A percentile compares a stretch with the other conserved stretches of the same genome.
phyloP scores from a whole-genome alignment of 345 rosid species.

The Diplotaxis tenuifolia region DNA sequence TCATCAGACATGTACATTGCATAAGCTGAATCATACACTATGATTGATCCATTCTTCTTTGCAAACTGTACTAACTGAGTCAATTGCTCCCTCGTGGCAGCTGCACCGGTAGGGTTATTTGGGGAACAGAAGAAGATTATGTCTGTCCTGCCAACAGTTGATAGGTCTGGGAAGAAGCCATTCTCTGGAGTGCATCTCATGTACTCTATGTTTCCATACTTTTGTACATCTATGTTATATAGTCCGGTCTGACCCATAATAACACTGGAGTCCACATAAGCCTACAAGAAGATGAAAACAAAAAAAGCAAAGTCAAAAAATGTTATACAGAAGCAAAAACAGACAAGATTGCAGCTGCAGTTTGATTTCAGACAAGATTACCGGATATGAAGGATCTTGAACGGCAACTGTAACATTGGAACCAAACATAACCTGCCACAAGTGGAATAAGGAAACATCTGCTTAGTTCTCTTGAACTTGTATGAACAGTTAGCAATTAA shows the following conservation, averaged over 20 bases:
- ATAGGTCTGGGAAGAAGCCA: slow-evolving; percentile 91
- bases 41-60: slow-evolving; percentile 84
- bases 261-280: slow-evolving; percentile 95
- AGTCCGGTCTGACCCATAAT: slow-evolving; percentile 92
- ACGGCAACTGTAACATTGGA: slow-evolving; percentile 78
- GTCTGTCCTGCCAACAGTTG: slow-evolving; percentile 65
- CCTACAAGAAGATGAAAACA: slow-evolving; percentile 32
- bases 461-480: neutral
- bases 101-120: slow-evolving; percentile 92
- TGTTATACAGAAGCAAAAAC: slow-evolving; percentile 1
- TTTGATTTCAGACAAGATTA: slow-evolving; percentile 35
- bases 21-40: slow-evolving; percentile 92
- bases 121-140: slow-evolving; percentile 96
- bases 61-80: slow-evolving; percentile 73
- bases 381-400: slow-evolving; percentile 99
- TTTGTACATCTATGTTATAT: slow-evolving; percentile 60
- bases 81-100: slow-evolving; percentile 89
- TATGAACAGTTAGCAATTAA: neutral
- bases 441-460: slow-evolving; percentile 15
- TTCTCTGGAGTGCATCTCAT: slow-evolving; percentile 95
- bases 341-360: neutral
- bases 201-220: slow-evolving; percentile 77
- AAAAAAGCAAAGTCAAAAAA: neutral
- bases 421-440: slow-evolving; percentile 76
- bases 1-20: slow-evolving; percentile 84